Conservation (phyloP, 176 grass and related monocot genomes). For the Hyparrhenia diplandra region DNA sequence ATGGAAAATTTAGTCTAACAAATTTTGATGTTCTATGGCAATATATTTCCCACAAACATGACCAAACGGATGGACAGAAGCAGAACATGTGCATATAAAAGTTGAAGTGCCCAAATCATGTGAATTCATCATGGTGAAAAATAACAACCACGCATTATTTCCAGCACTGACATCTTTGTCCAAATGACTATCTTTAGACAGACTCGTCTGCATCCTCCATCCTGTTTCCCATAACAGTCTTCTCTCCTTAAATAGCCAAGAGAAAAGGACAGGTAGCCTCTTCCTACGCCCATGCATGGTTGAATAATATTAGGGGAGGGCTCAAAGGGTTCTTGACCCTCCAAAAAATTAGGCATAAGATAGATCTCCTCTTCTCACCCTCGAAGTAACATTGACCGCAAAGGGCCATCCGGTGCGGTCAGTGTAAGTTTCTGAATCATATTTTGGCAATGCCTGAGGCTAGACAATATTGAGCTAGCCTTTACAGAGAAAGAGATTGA, state of each 20-base stretch:
- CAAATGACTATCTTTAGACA: conserved; percentile 44
- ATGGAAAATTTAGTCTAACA: neutral
- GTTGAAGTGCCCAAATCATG: neutral
- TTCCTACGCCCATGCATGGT: conserved; percentile 31
- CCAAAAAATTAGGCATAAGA: conserved; percentile 32
- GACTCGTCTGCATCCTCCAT: conserved; percentile 22
- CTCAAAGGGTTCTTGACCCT: conserved; percentile 27
- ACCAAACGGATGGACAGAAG: neutral
- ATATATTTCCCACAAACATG: neutral
- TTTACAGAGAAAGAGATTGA: conserved; percentile 11
- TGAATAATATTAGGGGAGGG: conserved; percentile 24
- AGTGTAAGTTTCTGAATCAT: neutral
- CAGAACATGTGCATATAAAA: neutral
- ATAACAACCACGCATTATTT: neutral
- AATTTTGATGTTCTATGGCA: neutral
- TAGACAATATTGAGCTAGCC: conserved; percentile 31
- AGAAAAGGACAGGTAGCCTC: conserved; percentile 4
- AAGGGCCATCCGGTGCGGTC: conserved; percentile 25
- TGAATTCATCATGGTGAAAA: conserved; percentile 11
- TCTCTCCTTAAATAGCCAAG: conserved; percentile 35
- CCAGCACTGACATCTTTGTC: too few species aligned
- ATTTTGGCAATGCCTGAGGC: conserved; percentile 4
- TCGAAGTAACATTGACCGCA: conserved; percentile 27
- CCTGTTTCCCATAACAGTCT: conserved; percentile 30
- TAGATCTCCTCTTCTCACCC: conserved; percentile 20